These are phyloP conservation scores for Pelargonium myrrhifolium DNA, from an alignment of 441 rosid species.

Conservation along the genomic window DNA sequence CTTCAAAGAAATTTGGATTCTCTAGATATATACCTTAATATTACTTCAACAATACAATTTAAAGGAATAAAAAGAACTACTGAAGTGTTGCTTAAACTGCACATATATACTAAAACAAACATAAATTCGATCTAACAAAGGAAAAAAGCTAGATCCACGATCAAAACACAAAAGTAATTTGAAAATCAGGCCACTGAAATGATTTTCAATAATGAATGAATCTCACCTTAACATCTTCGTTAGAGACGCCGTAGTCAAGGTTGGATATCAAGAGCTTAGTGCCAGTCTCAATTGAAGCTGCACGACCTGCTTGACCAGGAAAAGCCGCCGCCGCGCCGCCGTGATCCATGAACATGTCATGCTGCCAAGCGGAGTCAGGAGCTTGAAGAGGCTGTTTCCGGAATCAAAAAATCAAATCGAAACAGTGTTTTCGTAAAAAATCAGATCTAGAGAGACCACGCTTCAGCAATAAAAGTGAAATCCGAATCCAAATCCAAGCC, in stretches of 20 bases:
- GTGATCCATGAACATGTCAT: conserved; percentile 30
- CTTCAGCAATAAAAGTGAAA: conserved; percentile 11
- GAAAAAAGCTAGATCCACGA: no score
- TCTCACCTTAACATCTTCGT: conserved; percentile 40
- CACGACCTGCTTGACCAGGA: conserved; percentile 16
- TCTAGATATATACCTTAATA: no score
- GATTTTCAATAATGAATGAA: no score
- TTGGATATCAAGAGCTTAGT: conserved; percentile 46
- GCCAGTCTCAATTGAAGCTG: conserved; percentile 36
- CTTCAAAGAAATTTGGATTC: no score
- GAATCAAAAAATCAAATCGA: conserved; percentile 20
- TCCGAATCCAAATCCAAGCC: no score
- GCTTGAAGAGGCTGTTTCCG: conserved; percentile 32
- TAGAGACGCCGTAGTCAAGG: conserved; percentile 41
- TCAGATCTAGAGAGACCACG: conserved; percentile 19
- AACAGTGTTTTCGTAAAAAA: conserved; percentile 15
- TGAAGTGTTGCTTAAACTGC: no score
- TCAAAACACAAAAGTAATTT: no score
- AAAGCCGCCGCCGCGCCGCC: conserved; percentile 21
- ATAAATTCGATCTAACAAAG: no score
- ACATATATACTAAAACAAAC: no score
- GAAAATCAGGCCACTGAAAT: no score
- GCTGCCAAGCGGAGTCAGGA: conserved; percentile 29
- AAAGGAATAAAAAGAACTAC: no score
- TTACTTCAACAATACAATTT: no score